Conservation (phyloP, 2,329 filamentous ascomycete genomes). For the Claviceps purpurea region DNA sequence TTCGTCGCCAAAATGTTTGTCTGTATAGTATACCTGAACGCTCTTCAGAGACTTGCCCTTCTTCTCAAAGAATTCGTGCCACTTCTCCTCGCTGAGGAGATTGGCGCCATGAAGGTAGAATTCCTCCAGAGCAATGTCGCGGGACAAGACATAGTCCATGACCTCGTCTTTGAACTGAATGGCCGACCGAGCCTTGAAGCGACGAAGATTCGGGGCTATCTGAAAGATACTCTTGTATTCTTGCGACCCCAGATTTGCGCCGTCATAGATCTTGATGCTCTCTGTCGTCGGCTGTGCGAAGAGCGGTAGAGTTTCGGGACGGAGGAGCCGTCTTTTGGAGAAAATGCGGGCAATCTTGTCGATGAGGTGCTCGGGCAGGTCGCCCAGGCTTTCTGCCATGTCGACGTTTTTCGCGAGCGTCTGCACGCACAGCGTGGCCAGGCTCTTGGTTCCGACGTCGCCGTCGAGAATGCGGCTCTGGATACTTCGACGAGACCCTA, state of each 20-base stretch:
- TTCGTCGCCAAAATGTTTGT: constrained; percentile 66
- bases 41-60: constrained; percentile 53
- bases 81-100: constrained; percentile 62
- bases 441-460: constrained; percentile 50
- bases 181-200: constrained; percentile 67
- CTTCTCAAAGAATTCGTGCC: constrained; percentile 54
- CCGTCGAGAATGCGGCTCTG: constrained; percentile 82
- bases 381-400: constrained; percentile 47
- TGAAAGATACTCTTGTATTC: constrained; percentile 76
- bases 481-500: constrained; percentile 55
- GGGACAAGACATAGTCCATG: constrained; percentile 66
- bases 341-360: constrained; percentile 48
- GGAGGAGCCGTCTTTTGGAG: constrained; percentile 45
- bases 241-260: constrained; percentile 52
- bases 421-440: constrained; percentile 52
- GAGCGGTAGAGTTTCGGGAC: constrained; percentile 38
- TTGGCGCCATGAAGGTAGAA: constrained; percentile 78
- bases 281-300: constrained; percentile 41
- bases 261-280: constrained; percentile 43
- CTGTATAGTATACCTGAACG: constrained; percentile 71
- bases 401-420: constrained; percentile 49
- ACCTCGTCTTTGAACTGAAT: constrained; percentile 83
- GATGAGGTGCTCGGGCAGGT: constrained; percentile 39
- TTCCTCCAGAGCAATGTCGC: constrained; percentile 53
- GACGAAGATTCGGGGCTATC: constrained; percentile 52